Evolutionary conservation across 306 rosid genomes (phyloP), one percentile per base, ranked within the genome.

Genomic region (Parietaria judaica): DNA sequence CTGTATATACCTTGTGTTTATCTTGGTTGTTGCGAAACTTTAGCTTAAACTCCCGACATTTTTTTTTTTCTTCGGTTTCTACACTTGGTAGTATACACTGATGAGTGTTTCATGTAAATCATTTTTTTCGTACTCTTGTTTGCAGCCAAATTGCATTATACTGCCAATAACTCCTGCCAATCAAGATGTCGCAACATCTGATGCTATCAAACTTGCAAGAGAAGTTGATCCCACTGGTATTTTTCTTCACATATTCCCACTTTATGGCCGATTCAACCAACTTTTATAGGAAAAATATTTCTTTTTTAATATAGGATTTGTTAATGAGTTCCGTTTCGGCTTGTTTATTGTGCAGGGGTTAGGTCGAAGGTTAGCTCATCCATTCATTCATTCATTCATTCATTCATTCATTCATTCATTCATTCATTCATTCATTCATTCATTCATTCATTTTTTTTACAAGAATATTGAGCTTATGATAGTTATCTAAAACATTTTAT

Each of bases 141-240:
- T 75, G 75, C 88, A 90, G 97, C 97, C 90, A 46, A 90, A 84
- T 71, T 86, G 95, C 78, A 60, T 90, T 38, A 90, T 90, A 72
- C 74, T 90, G 81, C 95, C 97, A 54, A 84, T 84, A 74, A 86
- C 95, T 70, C 90, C 97, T 3, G 97, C 97, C 38, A 90, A 90
- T 83, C 97, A 86, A 72, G 97, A 86, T 58, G 54, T 90, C 58
- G 97, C 97, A 65, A 86, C 97, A 55, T 90, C 95, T 74, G 97
- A 84, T 79, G 95, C 95, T 52, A 78, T 90, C 72, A 83, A 81
- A 81, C 71, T 90, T 49, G 75, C 96, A 54, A 80, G 88, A 77
- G 90, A 87, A 76, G 97, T 87, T 70, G 96, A 90, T 75, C 94
- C 97, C 56, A 70, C 84, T 31, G 95, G 97, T 81, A 58, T 51